Base-by-base conservation (phyloP, 192 early-diverging fungal species). In the Linnemannia elongata region DNA sequence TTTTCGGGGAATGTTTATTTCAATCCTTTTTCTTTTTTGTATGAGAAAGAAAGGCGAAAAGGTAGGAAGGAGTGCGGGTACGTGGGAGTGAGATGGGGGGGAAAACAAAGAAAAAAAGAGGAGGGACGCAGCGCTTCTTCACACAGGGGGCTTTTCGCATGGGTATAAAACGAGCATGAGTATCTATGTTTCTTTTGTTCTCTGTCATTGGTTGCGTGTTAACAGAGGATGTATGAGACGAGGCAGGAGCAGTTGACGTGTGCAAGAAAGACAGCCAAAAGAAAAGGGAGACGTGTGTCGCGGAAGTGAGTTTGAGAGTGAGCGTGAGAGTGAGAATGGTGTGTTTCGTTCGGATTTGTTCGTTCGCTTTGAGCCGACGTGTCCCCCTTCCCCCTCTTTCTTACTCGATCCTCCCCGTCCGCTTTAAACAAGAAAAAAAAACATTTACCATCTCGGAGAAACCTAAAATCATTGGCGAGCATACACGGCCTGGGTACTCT, bases 361-460 rank as follows among this genome's bases (percentile, higher is more conserved):
- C 60, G 60, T 66, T 66, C 12, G 60, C 60, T 66, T 66, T 66
- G 60, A 33, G 60, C 60, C 12, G 60, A 66, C 60, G 30, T 66
- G 60, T 30, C 27, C 24, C 2, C 20, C 55, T 10, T 12, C 22
- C 7, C 54, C 6, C 24, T 24, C 12, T 13, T 33, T 24, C 30
- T 66, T 12, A 30, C 30, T 66, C 55, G 55, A 57, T 66, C 60
- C 30, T 66, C 60, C 57, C 60, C 60, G 60, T 66, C 60, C 60
- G 27, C n/a, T 30, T 66, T 66, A 30, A 27, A 12, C 60, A 13
- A 63, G 12, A 63, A 27, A 33, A 63, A 30, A 63, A 27, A 63
- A 63, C 10, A 63, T 27, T 33, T 72, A 63, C 78, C 49, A 73
- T 63, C 78, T 79, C 78, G 78, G 69, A 60, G 70, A 78, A 78